Evolutionary conservation across 139 green algal genomes (phyloP).

Genomic region (Chlamydomonas incerta): DNA sequence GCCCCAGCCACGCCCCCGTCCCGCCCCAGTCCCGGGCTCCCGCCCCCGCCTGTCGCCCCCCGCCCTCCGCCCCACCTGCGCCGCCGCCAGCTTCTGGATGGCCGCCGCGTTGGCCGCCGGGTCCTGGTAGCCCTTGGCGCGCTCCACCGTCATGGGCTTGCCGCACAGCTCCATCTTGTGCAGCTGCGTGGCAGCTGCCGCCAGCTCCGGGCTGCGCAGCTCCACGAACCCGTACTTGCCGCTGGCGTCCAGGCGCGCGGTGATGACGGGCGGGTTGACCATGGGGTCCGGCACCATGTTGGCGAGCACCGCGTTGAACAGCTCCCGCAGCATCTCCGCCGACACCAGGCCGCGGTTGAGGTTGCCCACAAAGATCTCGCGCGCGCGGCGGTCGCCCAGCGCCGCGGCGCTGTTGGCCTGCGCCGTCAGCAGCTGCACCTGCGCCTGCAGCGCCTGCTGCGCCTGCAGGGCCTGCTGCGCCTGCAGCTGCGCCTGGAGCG

Average conservation of each 20-base stretch:
- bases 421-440: conserved; percentile 39
- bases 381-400: conserved; percentile 49
- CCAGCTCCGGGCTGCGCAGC: conserved; percentile 81
- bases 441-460: conserved; percentile 14
- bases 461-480: conserved; percentile 44
- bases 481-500: conserved; percentile 27
- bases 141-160: conserved; percentile 82
- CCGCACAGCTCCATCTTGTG: conserved; percentile 90
- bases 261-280: conserved; percentile 79
- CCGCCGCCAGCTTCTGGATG: conserved; percentile 36
- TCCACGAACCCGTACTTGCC: conserved; percentile 82
- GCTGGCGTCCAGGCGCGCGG: conserved; percentile 67
- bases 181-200: conserved; percentile 77
- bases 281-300: conserved; percentile 74
- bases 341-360: conserved; percentile 81
- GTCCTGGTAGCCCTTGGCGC: conserved; percentile 85
- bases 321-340: conserved; percentile 78
- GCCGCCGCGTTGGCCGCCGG: conserved; percentile 13
- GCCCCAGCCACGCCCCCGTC: no score
- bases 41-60: not conserved
- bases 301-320: conserved; percentile 84
- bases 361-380: conserved; percentile 92
- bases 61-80: not conserved
- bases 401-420: conserved; percentile 36
- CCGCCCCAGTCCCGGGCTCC: no score